phyloP scores from a whole-genome alignment of 495 filamentous ascomycete genomes.

The Aspergillus ellipticus region DNA sequence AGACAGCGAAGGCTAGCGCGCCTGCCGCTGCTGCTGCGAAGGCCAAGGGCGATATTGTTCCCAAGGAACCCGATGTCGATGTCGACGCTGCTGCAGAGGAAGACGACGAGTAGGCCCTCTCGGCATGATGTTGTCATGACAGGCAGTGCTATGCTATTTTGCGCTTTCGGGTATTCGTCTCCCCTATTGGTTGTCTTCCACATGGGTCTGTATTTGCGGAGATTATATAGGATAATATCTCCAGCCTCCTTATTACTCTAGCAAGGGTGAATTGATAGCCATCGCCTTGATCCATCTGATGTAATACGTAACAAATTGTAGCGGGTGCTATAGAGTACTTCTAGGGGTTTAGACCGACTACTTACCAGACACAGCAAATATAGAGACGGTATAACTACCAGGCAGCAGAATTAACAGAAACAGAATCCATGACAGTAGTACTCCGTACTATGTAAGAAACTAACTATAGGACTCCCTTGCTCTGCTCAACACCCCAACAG shows the following conservation, averaged over 20 bases:
- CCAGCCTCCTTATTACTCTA: background rate
- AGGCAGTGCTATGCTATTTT: background rate
- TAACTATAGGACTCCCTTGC: background rate
- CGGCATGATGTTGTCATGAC: background rate
- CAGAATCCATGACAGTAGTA: background rate
- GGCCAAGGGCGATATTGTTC: slow-evolving; percentile 41
- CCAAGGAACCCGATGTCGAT: slow-evolving; percentile 48
- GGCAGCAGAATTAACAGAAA: background rate
- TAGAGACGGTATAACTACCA: background rate
- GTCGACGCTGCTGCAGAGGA: slow-evolving; percentile 40
- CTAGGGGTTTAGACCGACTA: no score
- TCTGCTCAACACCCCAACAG: no score
- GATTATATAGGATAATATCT: background rate
- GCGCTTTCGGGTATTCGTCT: background rate
- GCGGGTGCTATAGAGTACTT: no score
- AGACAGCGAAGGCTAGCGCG: slow-evolving; percentile 36
- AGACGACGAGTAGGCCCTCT: slow-evolving; percentile 13
- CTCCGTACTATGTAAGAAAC: no score
- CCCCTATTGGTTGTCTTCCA: background rate
- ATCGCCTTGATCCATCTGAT: no score
- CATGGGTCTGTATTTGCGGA: background rate
- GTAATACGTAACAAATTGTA: no score
- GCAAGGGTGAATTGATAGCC: background rate
- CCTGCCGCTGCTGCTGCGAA: slow-evolving; percentile 41
- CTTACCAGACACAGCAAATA: no score